phyloP scores from a whole-genome alignment of 1,284 basidiomycete species.

The Marasmius oreades region DNA sequence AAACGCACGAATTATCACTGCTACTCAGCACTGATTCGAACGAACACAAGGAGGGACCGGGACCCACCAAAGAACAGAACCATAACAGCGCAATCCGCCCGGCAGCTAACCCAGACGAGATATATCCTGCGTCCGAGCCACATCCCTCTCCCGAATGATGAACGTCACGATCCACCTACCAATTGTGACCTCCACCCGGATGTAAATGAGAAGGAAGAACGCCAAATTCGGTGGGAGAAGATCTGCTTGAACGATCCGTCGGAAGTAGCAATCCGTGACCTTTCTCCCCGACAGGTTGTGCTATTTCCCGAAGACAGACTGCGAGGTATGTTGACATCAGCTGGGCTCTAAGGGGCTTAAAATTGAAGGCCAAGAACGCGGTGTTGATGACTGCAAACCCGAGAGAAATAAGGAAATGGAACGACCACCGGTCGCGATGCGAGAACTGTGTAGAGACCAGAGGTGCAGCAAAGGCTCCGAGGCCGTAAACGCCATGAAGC shows the following conservation, averaged over 20 bases:
- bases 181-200: slow-evolving; percentile 64
- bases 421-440: slow-evolving; percentile 46
- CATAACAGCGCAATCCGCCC: slow-evolving; percentile 16
- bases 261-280: slow-evolving; percentile 19
- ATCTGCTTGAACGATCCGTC: slow-evolving; percentile 48
- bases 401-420: slow-evolving; percentile 61
- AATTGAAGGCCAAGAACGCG: slow-evolving; percentile 31
- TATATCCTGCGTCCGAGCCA: slow-evolving; percentile 46
- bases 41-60: too few relatives aligned
- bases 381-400: slow-evolving; percentile 49
- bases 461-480: slow-evolving; percentile 66
- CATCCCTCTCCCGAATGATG: slow-evolving; percentile 43
- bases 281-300: slow-evolving; percentile 33
- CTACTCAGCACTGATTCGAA: too few relatives aligned
- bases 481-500: slow-evolving; percentile 41
- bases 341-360: too few relatives aligned
- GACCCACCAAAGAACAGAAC: neutral
- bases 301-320: slow-evolving; percentile 41
- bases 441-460: slow-evolving; percentile 70
- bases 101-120: slow-evolving; percentile 53
- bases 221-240: slow-evolving; percentile 48
- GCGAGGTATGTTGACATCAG: too few relatives aligned
- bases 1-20: slow-evolving; percentile 78
- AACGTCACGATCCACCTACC: slow-evolving; percentile 68
- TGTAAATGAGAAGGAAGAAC: slow-evolving; percentile 63